A percentile compares a stretch with the other conserved stretches of the same genome.
Evolutionary conservation across 441 rosid genomes (phyloP).

Genomic region (Euphorbia celastroides): DNA sequence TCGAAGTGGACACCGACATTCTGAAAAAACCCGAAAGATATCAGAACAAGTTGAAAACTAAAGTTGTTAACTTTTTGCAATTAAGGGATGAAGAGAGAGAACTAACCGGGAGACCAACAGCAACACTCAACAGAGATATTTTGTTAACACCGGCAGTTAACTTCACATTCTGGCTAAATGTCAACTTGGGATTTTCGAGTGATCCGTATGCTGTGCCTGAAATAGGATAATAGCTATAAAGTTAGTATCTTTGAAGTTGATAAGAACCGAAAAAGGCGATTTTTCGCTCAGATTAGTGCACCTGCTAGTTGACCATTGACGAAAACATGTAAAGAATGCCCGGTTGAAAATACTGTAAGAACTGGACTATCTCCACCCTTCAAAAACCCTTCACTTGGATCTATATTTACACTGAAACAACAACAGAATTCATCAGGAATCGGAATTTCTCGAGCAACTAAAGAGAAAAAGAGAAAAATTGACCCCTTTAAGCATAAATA

Average conservation of each 20-base stretch:
- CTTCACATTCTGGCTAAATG: constrained; percentile 56
- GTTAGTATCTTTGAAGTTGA: constrained; percentile 3
- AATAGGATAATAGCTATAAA: not conserved
- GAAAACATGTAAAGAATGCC: constrained; percentile 93
- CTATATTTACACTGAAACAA: constrained; percentile 39
- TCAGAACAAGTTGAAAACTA: constrained; percentile 2
- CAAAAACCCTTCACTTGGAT: constrained; percentile 65
- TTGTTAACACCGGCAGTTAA: constrained; percentile 69
- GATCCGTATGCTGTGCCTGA: constrained; percentile 84
- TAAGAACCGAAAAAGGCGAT: not conserved
- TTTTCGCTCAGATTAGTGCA: constrained; percentile 15
- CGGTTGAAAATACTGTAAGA: constrained; percentile 80
- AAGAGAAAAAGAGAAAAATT: too few species aligned
- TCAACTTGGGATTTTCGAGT: constrained; percentile 62
- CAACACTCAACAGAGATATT: constrained; percentile 70
- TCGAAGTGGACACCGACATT: constrained; percentile 95
- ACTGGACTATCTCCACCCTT: constrained; percentile 72
- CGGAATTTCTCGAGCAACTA: not conserved
- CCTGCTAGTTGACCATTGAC: constrained; percentile 82
- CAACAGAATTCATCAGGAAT: not conserved
- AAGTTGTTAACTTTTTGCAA: not conserved
- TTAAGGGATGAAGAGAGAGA: constrained; percentile 5
- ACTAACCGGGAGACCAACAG: constrained; percentile 92
- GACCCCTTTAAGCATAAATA: too few species aligned
- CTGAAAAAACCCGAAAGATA: constrained; percentile 32